Percentiles rank a stretch among this genome's conserved stretches.
Conservation (phyloP, 441 rosid species). For the Gossypium lobatum region DNA sequence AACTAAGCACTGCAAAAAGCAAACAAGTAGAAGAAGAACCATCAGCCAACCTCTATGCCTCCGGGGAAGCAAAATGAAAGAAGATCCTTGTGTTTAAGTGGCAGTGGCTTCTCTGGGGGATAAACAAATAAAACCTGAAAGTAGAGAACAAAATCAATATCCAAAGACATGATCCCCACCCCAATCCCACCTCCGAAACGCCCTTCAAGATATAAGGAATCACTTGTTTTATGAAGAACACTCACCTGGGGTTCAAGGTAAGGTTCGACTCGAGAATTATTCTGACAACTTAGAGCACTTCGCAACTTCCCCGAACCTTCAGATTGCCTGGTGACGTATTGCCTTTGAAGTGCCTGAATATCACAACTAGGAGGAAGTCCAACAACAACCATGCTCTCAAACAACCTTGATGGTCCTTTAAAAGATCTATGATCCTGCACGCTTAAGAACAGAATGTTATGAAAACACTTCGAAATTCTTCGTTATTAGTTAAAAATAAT, state of each 20-base stretch:
- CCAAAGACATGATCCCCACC: neutral
- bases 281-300: constrained; percentile 49
- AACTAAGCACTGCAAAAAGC: neutral
- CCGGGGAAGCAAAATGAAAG: constrained; percentile 95
- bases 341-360: constrained; percentile 71
- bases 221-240: neutral
- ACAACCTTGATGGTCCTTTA: constrained; percentile 79
- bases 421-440: constrained; percentile 74
- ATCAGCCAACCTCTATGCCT: constrained; percentile 68
- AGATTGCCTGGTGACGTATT: constrained; percentile 43
- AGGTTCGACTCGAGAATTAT: constrained; percentile 72
- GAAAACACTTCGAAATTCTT: constrained; percentile 4
- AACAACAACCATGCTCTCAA: constrained; percentile 89
- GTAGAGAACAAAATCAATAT: constrained; percentile 19
- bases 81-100: constrained; percentile 81
- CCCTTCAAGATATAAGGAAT: neutral
- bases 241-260: constrained; percentile 83
- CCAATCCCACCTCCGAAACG: neutral
- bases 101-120: constrained; percentile 81
- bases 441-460: constrained; percentile 22
- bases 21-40: neutral
- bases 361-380: constrained; percentile 95
- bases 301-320: constrained; percentile 68
- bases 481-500: neutral
- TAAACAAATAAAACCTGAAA: constrained; percentile 82